Evolutionary conservation across 2,329 filamentous ascomycete genomes (phyloP), one percentile per base, ranked within the genome.

Genomic region (Mollisia scopiformis): DNA sequence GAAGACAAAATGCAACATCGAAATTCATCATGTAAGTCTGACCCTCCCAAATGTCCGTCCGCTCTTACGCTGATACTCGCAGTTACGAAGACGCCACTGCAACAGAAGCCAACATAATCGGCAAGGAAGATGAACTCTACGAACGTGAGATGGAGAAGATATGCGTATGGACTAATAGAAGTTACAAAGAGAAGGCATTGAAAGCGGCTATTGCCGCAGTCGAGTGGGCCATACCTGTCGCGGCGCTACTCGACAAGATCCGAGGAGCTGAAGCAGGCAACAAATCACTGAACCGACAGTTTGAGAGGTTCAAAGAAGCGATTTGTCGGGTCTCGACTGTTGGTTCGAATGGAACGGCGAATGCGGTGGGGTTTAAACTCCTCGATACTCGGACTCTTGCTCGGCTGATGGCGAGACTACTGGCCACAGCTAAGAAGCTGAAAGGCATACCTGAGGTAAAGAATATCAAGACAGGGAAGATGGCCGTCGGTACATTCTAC

Each of bases 1-100:
- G n/a, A n/a, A n/a, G n/a, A n/a, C n/a, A n/a, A n/a, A n/a, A n/a
- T n/a, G n/a, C n/a, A n/a, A n/a, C n/a, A n/a, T n/a, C n/a, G n/a
- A n/a, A n/a, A n/a, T n/a, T n/a, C n/a, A n/a, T n/a, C n/a, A n/a
- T n/a, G n/a, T n/a, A n/a, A n/a, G n/a, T n/a, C n/a, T n/a, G n/a
- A n/a, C n/a, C n/a, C n/a, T n/a, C n/a, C n/a, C n/a, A n/a, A n/a
- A n/a, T n/a, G n/a, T n/a, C n/a, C n/a, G n/a, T n/a, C n/a, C n/a
- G n/a, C n/a, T n/a, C 11, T 37, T 4, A 37, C 33, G 13, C 33
- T 13, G 5, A 33, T 6, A 35, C 46, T 55, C 23, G 30, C 28
- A 56, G 43, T 6, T 46, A 43, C 47, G 55, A 58, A 21, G 47
- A 58, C 47, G n/a, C 39, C 11, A 58, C 55, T 13, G 55, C 33